These are phyloP conservation scores for Cryptosporidium baileyi DNA, from an alignment of 169 alveolate species.

Conservation along the genomic window DNA sequence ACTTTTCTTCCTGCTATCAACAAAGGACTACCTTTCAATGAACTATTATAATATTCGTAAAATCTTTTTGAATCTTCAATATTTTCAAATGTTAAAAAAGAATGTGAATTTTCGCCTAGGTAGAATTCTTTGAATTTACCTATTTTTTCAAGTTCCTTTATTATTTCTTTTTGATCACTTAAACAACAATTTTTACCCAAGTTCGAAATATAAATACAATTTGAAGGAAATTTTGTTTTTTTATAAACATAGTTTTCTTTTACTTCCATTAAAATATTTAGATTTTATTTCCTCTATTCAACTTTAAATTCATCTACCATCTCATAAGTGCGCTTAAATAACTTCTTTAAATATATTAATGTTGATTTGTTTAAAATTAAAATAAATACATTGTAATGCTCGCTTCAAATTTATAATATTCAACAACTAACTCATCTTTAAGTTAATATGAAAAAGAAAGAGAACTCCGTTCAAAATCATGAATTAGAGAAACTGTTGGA, in stretches of 20 bases:
- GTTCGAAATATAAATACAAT: constrained; percentile 17
- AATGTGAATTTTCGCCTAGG: constrained; percentile 21
- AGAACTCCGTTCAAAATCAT: background rate
- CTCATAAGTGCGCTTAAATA: too few species aligned
- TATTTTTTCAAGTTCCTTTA: background rate
- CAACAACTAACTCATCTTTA: too few species aligned
- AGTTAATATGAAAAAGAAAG: too few species aligned
- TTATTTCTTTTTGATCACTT: background rate
- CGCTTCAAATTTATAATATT: too few species aligned
- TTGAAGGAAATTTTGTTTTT: constrained; percentile 14
- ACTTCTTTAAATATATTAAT: too few species aligned
- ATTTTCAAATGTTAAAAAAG: constrained; percentile 12
- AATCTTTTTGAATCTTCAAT: constrained; percentile 7
- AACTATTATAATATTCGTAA: constrained; percentile 22
- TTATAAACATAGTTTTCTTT: background rate
- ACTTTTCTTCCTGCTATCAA: constrained; percentile 14
- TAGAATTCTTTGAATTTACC: constrained; percentile 21
- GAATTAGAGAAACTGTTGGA: constrained; percentile 31
- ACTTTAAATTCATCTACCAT: too few species aligned
- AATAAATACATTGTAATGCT: too few species aligned
- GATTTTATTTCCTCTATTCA: too few species aligned
- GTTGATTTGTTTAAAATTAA: too few species aligned
- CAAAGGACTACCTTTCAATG: background rate
- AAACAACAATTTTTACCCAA: constrained; percentile 15
- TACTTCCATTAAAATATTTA: background rate